Evolutionary conservation across 495 filamentous ascomycete genomes (phyloP).

Genomic region (Annulohypoxylon moriforme): DNA sequence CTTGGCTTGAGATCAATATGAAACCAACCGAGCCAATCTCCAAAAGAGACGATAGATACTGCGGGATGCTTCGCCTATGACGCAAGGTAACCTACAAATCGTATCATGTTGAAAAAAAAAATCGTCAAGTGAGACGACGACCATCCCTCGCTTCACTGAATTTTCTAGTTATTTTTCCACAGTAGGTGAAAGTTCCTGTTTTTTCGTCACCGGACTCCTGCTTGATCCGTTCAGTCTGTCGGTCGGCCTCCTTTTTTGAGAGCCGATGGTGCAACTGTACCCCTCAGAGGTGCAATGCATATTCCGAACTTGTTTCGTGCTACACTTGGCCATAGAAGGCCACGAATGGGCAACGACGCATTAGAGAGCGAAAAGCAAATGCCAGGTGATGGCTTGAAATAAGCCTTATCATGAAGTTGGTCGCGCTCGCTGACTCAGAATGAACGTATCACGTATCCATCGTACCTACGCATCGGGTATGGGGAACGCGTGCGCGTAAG

Average conservation of each 20-base stretch:
- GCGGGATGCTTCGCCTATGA: constrained; percentile 13
- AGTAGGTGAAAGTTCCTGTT: background rate
- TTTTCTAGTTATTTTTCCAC: constrained; percentile 2
- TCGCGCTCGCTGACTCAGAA: background rate
- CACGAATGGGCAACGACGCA: background rate
- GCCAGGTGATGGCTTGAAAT: background rate
- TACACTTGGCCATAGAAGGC: constrained; percentile 7
- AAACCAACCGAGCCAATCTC: constrained; percentile 33
- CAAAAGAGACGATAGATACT: constrained; percentile 9
- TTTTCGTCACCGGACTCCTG: background rate
- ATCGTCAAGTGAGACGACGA: constrained; percentile 6
- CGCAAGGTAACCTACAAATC: constrained; percentile 21
- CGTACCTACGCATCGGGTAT: background rate
- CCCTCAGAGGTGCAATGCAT: constrained; percentile 1
- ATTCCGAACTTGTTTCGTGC: background rate
- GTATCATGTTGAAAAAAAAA: constrained; percentile 18
- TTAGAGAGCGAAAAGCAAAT: constrained; percentile 5
- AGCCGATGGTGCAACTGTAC: constrained; percentile 10
- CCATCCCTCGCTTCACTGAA: constrained; percentile 6
- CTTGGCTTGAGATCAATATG: constrained; percentile 24
- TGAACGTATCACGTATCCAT: background rate
- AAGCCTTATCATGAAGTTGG: constrained; percentile 23
- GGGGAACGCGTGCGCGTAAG: constrained; percentile 11
- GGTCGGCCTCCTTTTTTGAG: constrained; percentile 11
- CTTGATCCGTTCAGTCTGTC: background rate